Percentiles rank a stretch among this genome's conserved stretches.
Conservation (phyloP, 2,329 filamentous ascomycete genomes). For the Fusarium sulawesiense region DNA sequence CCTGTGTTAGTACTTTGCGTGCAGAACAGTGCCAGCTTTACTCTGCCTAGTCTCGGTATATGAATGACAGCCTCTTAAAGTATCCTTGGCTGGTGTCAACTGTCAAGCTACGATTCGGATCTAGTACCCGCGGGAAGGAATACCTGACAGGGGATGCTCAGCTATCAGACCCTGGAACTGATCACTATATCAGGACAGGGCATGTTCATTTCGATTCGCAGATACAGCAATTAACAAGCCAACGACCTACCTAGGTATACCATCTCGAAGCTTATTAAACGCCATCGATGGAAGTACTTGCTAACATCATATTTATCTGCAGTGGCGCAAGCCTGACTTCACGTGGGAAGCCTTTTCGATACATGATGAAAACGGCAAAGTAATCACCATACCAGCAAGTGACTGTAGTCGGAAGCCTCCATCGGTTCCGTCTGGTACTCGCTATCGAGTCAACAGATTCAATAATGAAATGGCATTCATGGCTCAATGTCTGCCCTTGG, state of each 20-base stretch:
- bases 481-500: slow-evolving; percentile 10
- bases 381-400: neutral
- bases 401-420: neutral
- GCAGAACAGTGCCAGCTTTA: neutral
- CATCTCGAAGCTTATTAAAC: neutral
- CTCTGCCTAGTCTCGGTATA: neutral
- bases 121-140: neutral
- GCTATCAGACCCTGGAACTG: neutral
- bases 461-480: slow-evolving; percentile 7
- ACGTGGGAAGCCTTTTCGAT: neutral
- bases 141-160: neutral
- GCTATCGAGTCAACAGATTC: neutral
- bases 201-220: neutral
- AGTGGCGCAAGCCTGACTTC: neutral
- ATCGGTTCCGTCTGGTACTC: slow-evolving; percentile 5
- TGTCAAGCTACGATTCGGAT: neutral
- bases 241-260: too few species aligned
- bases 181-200: neutral
- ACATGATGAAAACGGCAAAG: neutral
- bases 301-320: neutral
- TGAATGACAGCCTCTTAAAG: neutral
- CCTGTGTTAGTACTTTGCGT: neutral
- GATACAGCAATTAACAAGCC: neutral
- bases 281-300: neutral
- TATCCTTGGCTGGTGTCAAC: neutral